Evolutionary conservation across 225 moss, liverwort and hornwort species (phyloP).

Genomic region (Bryoerythrophyllum caledonicum): DNA sequence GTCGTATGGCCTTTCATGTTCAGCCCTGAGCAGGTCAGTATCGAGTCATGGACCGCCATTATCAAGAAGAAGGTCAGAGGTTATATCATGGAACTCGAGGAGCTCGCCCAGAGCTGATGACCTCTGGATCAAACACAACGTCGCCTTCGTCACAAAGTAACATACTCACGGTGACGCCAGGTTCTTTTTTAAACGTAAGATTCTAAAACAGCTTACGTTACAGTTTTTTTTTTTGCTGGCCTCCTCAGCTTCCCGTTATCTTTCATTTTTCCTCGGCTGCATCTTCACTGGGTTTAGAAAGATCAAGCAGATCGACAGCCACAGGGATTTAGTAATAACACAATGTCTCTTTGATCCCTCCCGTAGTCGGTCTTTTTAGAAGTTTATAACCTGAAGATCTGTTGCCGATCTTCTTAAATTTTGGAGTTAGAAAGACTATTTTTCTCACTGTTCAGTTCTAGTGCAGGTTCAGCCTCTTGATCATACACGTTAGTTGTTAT

Average conservation of each 20-base stretch:
- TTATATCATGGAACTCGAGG: constrained; percentile 46
- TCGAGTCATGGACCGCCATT: constrained; percentile 31
- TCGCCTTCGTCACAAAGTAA: not conserved
- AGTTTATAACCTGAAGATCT: not conserved
- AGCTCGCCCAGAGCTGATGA: constrained; percentile 32
- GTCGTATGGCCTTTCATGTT: constrained; percentile 54
- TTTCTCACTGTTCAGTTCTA: not conserved
- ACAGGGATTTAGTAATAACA: not conserved
- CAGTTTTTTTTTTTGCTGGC: not conserved
- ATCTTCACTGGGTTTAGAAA: constrained; percentile 10
- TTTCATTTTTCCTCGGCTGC: constrained; percentile 4
- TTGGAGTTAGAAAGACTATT: not conserved
- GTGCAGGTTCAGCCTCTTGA: not conserved
- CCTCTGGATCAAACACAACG: not conserved
- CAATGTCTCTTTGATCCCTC: not conserved
- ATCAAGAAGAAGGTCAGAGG: constrained; percentile 36
- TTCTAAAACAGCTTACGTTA: not conserved
- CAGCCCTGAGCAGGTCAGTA: constrained; percentile 29
- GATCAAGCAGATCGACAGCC: not conserved
- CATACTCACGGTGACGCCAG: not conserved
- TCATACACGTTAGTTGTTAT: not conserved
- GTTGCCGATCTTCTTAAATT: not conserved
- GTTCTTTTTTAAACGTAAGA: not conserved
- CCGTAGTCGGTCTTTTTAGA: not conserved
- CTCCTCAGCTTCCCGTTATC: not conserved